Percentiles rank a stretch among this genome's conserved stretches.
Evolutionary conservation across 208 protist genomes (phyloP).

Genomic region (Naegleria gruberi): DNA sequence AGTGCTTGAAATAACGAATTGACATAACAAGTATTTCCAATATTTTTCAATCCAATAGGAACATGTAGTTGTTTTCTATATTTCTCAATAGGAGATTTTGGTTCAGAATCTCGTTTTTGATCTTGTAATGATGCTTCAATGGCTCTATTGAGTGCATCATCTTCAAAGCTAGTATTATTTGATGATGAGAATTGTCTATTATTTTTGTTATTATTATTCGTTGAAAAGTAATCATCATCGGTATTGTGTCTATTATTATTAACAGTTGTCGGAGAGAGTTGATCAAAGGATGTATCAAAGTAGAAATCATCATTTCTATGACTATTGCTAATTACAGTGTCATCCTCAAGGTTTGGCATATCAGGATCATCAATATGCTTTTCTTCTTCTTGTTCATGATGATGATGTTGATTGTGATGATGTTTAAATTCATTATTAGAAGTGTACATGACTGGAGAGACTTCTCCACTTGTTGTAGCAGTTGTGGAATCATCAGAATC

Average conservation of each 20-base stretch:
- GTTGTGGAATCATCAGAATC: background rate
- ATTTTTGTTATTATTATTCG: background rate
- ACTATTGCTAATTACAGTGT: too few relatives aligned
- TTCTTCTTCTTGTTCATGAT: too few relatives aligned
- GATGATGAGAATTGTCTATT: background rate
- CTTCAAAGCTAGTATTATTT: background rate
- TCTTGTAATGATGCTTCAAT: constrained; percentile 3
- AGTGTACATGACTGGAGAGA: too few relatives aligned
- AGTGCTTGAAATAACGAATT: constrained; percentile 12
- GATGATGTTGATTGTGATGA: too few relatives aligned
- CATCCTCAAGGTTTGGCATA: too few relatives aligned
- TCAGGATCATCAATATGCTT: too few relatives aligned
- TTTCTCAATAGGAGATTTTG: background rate
- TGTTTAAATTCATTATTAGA: too few relatives aligned
- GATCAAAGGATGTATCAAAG: too few relatives aligned
- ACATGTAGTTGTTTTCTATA: background rate
- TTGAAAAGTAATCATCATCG: too few relatives aligned
- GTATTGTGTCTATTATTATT: too few relatives aligned
- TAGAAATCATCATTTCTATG: too few relatives aligned
- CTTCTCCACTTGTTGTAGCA: background rate
- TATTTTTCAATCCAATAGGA: constrained; percentile 9
- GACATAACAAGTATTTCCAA: constrained; percentile 17
- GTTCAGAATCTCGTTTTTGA: background rate
- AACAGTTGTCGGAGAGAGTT: too few relatives aligned
- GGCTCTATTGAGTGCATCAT: background rate